Conservation (phyloP, 306 rosid species). For the Biancaea sappan region DNA sequence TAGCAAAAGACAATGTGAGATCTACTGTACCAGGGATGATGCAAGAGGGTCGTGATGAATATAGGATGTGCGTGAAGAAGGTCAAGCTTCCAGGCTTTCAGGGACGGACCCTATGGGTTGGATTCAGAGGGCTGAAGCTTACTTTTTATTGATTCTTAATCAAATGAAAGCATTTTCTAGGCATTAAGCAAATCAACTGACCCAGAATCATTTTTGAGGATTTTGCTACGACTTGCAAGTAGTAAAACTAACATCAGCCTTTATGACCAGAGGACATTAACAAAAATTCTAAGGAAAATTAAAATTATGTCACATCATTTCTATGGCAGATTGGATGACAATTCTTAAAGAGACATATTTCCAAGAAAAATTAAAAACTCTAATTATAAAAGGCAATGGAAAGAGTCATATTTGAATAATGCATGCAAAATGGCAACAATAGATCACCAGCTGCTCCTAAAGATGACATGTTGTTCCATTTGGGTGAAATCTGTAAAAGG, state of each 20-base stretch:
- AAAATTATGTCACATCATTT: slow-evolving; percentile 17
- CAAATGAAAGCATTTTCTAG: too few species aligned
- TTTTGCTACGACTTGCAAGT: slow-evolving; percentile 88
- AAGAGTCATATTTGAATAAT: neutral
- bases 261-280: slow-evolving; percentile 1
- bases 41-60: too few species aligned
- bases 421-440: neutral
- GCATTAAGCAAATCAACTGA: too few species aligned
- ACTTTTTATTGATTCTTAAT: too few species aligned
- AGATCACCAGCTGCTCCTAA: neutral
- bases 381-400: neutral
- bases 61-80: too few species aligned
- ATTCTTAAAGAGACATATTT: neutral
- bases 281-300: neutral
- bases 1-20: too few species aligned
- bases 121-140: too few species aligned
- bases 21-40: too few species aligned
- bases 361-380: neutral
- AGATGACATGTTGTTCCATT: neutral
- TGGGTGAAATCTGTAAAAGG: neutral
- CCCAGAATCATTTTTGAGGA: slow-evolving; percentile 99
- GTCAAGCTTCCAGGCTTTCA: too few species aligned
- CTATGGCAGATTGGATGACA: neutral
- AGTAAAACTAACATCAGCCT: slow-evolving; percentile 23
- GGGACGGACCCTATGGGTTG: too few species aligned